A percentile compares a stretch with the other conserved stretches of the same genome.
phyloP scores from a whole-genome alignment of 805 yeast genomes.

The Candida nitratophila region DNA sequence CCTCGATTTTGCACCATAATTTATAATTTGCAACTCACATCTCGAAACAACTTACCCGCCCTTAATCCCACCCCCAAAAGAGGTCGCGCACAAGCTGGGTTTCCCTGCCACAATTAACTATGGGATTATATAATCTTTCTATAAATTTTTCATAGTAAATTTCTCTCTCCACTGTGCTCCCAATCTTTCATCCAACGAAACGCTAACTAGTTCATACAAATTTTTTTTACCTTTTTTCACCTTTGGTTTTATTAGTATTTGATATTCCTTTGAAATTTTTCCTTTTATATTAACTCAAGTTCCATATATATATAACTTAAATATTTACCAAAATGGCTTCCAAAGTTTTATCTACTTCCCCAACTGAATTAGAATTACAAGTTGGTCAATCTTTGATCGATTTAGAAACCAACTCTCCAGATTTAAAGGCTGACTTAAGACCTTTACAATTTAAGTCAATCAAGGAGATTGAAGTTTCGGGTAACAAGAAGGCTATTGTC shows the following conservation, averaged over 20 bases:
- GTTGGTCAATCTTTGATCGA: conserved; percentile 98
- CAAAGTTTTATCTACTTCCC: conserved; percentile 91
- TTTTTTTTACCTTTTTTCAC: too few relatives aligned
- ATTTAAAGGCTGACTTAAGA: conserved; percentile 96
- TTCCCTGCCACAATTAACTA: too few relatives aligned
- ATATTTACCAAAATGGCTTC: conserved; percentile 16
- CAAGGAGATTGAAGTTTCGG: conserved; percentile 95
- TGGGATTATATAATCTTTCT: too few relatives aligned
- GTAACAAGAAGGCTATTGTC: conserved; percentile 98
- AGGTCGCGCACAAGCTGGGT: too few relatives aligned
- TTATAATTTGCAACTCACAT: too few relatives aligned
- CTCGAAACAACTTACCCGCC: too few relatives aligned
- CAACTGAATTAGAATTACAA: conserved; percentile 98
- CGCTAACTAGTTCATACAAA: too few relatives aligned
- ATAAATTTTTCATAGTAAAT: too few relatives aligned
- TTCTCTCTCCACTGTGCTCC: too few relatives aligned
- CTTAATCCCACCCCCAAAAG: too few relatives aligned
- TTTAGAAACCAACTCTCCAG: conserved; percentile 89
- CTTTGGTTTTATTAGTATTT: background rate
- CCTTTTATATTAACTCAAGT: background rate
- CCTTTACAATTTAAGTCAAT: conserved; percentile 97
- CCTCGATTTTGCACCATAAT: too few relatives aligned
- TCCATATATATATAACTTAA: background rate
- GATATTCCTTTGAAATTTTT: background rate
- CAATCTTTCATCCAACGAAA: too few relatives aligned